A percentile compares a stretch with the other conserved stretches of the same genome.
Evolutionary conservation across 1,284 basidiomycete species (phyloP).

Genomic region (Sphagnurus paluster): DNA sequence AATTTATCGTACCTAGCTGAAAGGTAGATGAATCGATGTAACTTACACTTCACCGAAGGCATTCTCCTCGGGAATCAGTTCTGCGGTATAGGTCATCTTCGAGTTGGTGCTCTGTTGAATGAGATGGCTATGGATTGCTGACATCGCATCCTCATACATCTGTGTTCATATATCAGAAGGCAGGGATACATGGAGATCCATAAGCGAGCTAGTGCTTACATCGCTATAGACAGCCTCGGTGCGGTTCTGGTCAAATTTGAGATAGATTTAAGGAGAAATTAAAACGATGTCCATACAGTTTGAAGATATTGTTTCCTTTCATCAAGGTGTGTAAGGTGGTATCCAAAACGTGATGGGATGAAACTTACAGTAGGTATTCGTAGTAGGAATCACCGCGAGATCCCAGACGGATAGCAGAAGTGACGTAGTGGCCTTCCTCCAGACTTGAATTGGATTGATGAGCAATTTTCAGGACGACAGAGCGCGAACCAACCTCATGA

Average conservation of each 20-base stretch:
- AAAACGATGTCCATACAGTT: conserved; percentile 49
- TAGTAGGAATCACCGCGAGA: conserved; percentile 95
- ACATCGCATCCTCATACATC: conserved; percentile 39
- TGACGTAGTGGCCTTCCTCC: conserved; percentile 66
- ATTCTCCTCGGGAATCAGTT: conserved; percentile 65
- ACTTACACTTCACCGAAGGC: conserved; percentile 50
- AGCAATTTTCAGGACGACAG: neutral
- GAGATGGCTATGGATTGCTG: conserved; percentile 77
- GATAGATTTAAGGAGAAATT: conserved; percentile 9
- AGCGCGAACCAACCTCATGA: conserved; percentile 77
- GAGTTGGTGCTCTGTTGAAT: conserved; percentile 61
- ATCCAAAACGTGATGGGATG: neutral
- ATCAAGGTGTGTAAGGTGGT: neutral
- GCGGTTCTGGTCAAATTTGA: conserved; percentile 49
- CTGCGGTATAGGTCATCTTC: conserved; percentile 78
- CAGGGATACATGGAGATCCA: neutral
- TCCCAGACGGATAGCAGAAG: conserved; percentile 84
- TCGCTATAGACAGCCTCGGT: conserved; percentile 80
- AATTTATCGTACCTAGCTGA: neutral
- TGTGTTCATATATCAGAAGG: neutral
- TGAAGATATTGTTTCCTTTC: conserved; percentile 78
- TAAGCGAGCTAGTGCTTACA: conserved; percentile 38
- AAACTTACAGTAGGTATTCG: conserved; percentile 84
- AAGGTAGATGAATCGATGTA: neutral
- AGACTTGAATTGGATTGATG: conserved; percentile 43